These are phyloP conservation scores for Peronospora farinosa DNA, from an alignment of 352 stramenopile species.

Conservation along the genomic window DNA sequence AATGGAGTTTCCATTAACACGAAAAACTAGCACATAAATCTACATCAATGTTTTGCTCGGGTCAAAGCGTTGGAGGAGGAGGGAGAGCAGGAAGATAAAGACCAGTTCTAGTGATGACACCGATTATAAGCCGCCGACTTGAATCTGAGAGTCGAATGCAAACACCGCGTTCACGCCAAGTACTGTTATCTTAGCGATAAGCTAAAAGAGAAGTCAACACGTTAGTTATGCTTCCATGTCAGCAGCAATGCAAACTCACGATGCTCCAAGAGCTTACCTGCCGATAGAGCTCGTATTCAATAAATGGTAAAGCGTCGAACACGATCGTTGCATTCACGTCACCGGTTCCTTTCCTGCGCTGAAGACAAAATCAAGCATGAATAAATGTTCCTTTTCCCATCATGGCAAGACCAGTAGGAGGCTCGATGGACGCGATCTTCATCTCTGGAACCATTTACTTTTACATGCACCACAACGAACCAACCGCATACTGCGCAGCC, in stretches of 20 bases:
- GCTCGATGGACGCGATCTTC: constrained; percentile 88
- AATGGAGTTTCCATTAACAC: not conserved
- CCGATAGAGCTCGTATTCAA: constrained; percentile 97
- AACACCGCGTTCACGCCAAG: constrained; percentile 96
- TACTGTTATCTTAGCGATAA: constrained; percentile 88
- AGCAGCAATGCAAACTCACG: too few relatives aligned
- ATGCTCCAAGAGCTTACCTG: constrained; percentile 56
- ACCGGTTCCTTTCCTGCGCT: constrained; percentile 78
- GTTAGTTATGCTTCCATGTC: constrained; percentile 1
- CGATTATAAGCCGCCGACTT: constrained; percentile 87
- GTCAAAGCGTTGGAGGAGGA: constrained; percentile 87
- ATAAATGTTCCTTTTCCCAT: constrained; percentile 92
- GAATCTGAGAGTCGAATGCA: constrained; percentile 87
- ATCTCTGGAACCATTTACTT: constrained; percentile 97
- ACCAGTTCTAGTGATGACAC: constrained; percentile 87
- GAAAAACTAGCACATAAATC: constrained; percentile 1
- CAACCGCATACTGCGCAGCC: constrained; percentile 87
- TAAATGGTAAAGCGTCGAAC: constrained; percentile 93
- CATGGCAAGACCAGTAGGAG: constrained; percentile 72
- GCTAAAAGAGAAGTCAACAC: constrained; percentile 22
- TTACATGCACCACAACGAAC: constrained; percentile 93
- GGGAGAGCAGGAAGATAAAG: constrained; percentile 93
- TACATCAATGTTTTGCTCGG: constrained; percentile 92
- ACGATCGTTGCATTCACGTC: constrained; percentile 95
- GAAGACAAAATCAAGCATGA: constrained; percentile 92